Base-by-base conservation (phyloP, 805 yeast genomes). In the Candida michaelii region DNA sequence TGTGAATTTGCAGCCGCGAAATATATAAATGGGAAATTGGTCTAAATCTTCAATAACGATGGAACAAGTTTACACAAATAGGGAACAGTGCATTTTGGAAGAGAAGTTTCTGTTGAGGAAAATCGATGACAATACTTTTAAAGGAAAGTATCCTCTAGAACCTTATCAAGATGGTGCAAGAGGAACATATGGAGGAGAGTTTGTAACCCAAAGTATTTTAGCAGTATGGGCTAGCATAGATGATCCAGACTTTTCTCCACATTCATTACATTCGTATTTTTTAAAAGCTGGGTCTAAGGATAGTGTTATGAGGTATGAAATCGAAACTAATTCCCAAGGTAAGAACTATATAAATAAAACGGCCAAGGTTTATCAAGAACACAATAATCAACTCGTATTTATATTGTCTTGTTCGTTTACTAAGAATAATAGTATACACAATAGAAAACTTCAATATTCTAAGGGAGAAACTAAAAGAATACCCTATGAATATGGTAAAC, bases 131-230 rank as follows among this genome's bases (percentile, higher is more conserved):
- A 27, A 43, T 21, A 42, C 46, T 3, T 51, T 33, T 19, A 36
- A 31, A 18, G 54, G 60, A 3, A 49, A 43, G 33, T 53, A 56
- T 39, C 60, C 59, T 2, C 45, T 56, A 18, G 54, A 55, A 40
- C 56, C 57, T n/a, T 51, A 42, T 29, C 35, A 31, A 21, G 53
- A 43, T 12, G 47, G 42, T 1, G 52, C 60, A 52, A 52, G 66
- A 27, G 73, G 71, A n/a, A 66, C 64, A n/a, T 69, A 56, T 42
- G 74, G 73, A 1, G 74, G 74, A 1, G 68, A 65, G 35, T 45
- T 68, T 13, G 54, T 66, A 29, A 59, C 65, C 2, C 71, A 66
- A 46, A 59, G 66, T 1, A 40, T 65, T 9, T 50, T 63, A 23
- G 74, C 63, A 11, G 70, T 69, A 3, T 61, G 69, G 58, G 62